Evolutionary conservation across 768 basidiomycete genomes (phyloP).

Genomic region (Termitomyces sp.): DNA sequence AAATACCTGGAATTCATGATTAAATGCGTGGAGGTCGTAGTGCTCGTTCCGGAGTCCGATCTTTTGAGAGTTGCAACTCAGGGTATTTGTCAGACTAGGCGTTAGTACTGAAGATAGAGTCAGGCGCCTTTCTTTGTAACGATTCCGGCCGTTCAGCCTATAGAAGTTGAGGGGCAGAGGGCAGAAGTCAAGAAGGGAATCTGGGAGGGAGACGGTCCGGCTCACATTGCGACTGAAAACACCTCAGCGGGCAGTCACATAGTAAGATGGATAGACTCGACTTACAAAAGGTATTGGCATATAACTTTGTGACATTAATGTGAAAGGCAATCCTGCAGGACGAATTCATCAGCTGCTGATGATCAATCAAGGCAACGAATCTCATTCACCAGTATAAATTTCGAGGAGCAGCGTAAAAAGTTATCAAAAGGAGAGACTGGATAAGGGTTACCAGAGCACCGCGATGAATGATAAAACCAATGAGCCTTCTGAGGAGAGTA

Average conservation of each 20-base stretch:
- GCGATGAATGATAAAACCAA: constrained; percentile 38
- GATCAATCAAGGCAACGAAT: neutral
- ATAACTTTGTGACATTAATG: constrained; percentile 44
- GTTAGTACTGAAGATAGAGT: constrained; percentile 6
- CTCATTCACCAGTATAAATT: constrained; percentile 34
- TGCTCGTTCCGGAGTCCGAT: constrained; percentile 3
- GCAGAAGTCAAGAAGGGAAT: neutral
- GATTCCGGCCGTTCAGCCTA: constrained; percentile 21
- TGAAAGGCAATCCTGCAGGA: constrained; percentile 42
- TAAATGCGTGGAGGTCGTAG: constrained; percentile 9
- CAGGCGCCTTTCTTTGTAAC: constrained; percentile 13
- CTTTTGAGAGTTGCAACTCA: constrained; percentile 5
- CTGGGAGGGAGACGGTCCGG: too few species aligned
- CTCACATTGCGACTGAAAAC: constrained; percentile 31
- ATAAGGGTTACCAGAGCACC: constrained; percentile 42
- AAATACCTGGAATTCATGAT: constrained; percentile 8
- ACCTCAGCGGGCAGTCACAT: neutral
- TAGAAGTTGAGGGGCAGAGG: neutral
- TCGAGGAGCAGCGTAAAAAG: constrained; percentile 34
- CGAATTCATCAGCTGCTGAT: neutral
- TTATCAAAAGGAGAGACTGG: constrained; percentile 36
- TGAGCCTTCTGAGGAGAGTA: constrained; percentile 33
- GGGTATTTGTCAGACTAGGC: neutral
- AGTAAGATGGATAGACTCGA: constrained; percentile 17
- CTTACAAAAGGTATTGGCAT: constrained; percentile 49